These are phyloP conservation scores for Leucoagaricus sp. DNA, from an alignment of 1,284 basidiomycete genomes.

Conservation along the genomic window DNA sequence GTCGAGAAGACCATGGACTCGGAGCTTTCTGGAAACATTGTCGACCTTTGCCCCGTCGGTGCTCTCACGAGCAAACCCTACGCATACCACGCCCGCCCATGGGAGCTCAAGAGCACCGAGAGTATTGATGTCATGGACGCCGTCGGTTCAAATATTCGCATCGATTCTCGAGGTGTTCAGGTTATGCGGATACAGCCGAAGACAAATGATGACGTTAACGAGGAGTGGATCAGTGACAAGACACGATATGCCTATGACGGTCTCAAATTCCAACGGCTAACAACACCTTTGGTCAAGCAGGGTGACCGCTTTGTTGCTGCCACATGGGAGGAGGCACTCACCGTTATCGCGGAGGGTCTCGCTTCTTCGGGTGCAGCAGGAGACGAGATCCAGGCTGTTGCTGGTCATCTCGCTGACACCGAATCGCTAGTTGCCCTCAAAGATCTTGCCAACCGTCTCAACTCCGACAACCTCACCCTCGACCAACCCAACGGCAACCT, in stretches of 20 bases:
- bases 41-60: conserved; percentile 97
- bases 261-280: conserved; percentile 93
- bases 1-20: conserved; percentile 98
- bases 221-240: conserved; percentile 99
- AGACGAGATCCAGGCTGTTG: conserved; percentile 97
- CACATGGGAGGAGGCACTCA: conserved; percentile 91
- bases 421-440: conserved; percentile 94
- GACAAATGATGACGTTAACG: conserved; percentile 98
- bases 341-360: conserved; percentile 81
- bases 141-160: conserved; percentile 96
- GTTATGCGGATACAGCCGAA: conserved; percentile 98
- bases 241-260: conserved; percentile 97
- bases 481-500: conserved; percentile 75
- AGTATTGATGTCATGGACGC: conserved; percentile 98
- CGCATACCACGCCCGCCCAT: conserved; percentile 95
- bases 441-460: conserved; percentile 91
- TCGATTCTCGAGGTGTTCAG: conserved; percentile 94
- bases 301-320: conserved; percentile 93
- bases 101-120: conserved; percentile 99
- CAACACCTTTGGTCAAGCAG: conserved; percentile 88
- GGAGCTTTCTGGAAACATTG: conserved; percentile 96
- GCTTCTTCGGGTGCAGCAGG: conserved; percentile 80
- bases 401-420: conserved; percentile 91
- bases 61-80: conserved; percentile 98
- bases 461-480: conserved; percentile 91